Conservation (phyloP, 805 yeast genomes). For the Maudiozyma turicensis region DNA sequence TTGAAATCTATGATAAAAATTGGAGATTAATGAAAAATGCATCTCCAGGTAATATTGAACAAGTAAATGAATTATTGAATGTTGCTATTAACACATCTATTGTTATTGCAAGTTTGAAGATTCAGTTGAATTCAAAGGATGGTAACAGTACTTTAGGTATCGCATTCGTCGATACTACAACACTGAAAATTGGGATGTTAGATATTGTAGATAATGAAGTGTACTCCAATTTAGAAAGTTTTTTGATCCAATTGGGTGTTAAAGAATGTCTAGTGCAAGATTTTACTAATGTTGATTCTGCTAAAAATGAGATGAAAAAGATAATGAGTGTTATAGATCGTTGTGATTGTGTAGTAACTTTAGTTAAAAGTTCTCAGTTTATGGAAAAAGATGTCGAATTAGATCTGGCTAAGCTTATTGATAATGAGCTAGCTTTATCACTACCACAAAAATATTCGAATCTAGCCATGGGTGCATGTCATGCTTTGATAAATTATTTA, state of each 20-base stretch:
- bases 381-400: constrained; percentile 60
- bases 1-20: constrained; percentile 65
- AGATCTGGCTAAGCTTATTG: constrained; percentile 65
- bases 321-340: constrained; percentile 64
- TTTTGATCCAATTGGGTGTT: constrained; percentile 80
- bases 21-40: constrained; percentile 57
- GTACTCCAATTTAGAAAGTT: constrained; percentile 75
- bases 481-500: constrained; percentile 60
- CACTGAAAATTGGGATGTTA: constrained; percentile 54
- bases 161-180: constrained; percentile 66
- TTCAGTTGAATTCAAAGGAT: constrained; percentile 26
- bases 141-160: constrained; percentile 53
- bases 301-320: constrained; percentile 43
- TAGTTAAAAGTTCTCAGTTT: constrained; percentile 48
- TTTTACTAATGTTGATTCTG: constrained; percentile 15
- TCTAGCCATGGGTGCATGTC: constrained; percentile 23
- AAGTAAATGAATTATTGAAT: constrained; percentile 59
- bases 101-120: constrained; percentile 38
- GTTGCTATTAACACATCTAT: constrained; percentile 40
- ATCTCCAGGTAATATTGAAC: constrained; percentile 84
- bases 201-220: constrained; percentile 85
- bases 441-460: constrained; percentile 22
- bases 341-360: constrained; percentile 65
- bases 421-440: constrained; percentile 34
- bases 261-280: constrained; percentile 67